These are phyloP conservation scores for Moesziomyces sp. DNA, from an alignment of 1,284 basidiomycete species.

Conservation along the genomic window DNA sequence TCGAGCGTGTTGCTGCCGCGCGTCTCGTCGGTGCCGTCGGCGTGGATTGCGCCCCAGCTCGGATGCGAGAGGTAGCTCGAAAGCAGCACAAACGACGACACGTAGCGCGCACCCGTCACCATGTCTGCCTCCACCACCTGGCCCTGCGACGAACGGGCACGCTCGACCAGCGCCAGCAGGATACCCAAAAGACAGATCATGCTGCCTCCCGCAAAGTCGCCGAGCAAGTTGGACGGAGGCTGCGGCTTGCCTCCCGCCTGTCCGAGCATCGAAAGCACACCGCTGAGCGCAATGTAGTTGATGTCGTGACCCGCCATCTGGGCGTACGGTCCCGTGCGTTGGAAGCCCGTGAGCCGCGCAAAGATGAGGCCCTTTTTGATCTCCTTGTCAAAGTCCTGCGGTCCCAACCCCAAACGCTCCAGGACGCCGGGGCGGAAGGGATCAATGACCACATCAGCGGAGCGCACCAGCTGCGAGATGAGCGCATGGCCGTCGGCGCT, in stretches of 20 bases:
- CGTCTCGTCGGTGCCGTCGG: conserved; percentile 66
- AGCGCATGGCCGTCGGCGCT: conserved; percentile 73
- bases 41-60: conserved; percentile 71
- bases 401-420: conserved; percentile 80
- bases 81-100: conserved; percentile 78
- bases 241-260: conserved; percentile 73
- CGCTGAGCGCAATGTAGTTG: conserved; percentile 85
- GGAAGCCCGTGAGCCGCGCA: conserved; percentile 68
- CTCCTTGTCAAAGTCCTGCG: conserved; percentile 76
- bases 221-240: conserved; percentile 81
- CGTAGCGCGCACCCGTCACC: conserved; percentile 82
- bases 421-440: conserved; percentile 84
- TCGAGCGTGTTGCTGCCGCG: conserved; percentile 74
- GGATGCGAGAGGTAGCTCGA: conserved; percentile 68
- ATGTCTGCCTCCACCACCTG: conserved; percentile 83
- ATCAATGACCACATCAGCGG: conserved; percentile 82
- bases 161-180: conserved; percentile 79
- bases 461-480: conserved; percentile 74
- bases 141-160: conserved; percentile 74
- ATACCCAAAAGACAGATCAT: conserved; percentile 79
- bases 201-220: conserved; percentile 85
- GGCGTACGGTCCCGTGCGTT: conserved; percentile 60
- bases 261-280: conserved; percentile 73
- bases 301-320: conserved; percentile 76
- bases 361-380: conserved; percentile 62